Percentiles rank a stretch among this genome's conserved stretches.
Evolutionary conservation across 1,284 basidiomycete genomes (phyloP).

Genomic region (Leccinum huronense): DNA sequence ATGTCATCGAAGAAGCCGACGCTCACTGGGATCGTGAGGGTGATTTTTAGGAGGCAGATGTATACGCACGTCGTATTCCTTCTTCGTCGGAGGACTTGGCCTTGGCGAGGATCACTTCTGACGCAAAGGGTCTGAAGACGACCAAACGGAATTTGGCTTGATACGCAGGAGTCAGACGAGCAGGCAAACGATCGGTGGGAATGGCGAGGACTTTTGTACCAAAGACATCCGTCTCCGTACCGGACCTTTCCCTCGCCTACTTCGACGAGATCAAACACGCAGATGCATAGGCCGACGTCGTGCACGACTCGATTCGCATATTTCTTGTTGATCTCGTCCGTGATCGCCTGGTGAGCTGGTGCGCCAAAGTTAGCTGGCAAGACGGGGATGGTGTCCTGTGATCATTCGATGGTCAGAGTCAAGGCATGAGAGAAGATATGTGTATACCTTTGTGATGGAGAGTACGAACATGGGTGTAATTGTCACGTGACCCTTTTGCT

Average conservation of each 20-base stretch:
- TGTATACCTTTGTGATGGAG: slow-evolving; percentile 53
- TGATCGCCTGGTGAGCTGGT: slow-evolving; percentile 70
- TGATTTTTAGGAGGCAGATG: background rate
- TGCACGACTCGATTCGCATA: slow-evolving; percentile 94
- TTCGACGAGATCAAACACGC: slow-evolving; percentile 83
- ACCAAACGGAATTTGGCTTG: slow-evolving; percentile 87
- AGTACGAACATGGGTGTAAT: slow-evolving; percentile 56
- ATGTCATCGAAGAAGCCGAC: slow-evolving; percentile 96
- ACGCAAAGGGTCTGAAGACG: slow-evolving; percentile 88
- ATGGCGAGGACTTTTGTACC: slow-evolving; percentile 79
- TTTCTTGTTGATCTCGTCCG: slow-evolving; percentile 84
- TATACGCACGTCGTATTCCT: slow-evolving; percentile 72
- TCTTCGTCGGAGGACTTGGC: slow-evolving; percentile 83
- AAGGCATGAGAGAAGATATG: background rate
- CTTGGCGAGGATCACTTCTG: slow-evolving; percentile 88
- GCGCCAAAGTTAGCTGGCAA: slow-evolving; percentile 74
- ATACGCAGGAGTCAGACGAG: slow-evolving; percentile 7
- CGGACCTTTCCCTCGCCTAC: slow-evolving; percentile 90
- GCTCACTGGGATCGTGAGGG: slow-evolving; percentile 55
- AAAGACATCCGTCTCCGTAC: slow-evolving; percentile 93
- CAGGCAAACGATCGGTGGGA: background rate
- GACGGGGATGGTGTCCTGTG: slow-evolving; percentile 74
- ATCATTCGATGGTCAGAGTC: background rate
- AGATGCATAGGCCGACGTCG: slow-evolving; percentile 88
- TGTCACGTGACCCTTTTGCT: slow-evolving; percentile 20